phyloP scores from a whole-genome alignment of 2,329 filamentous ascomycete genomes.

The Grosmannia penicillata region DNA sequence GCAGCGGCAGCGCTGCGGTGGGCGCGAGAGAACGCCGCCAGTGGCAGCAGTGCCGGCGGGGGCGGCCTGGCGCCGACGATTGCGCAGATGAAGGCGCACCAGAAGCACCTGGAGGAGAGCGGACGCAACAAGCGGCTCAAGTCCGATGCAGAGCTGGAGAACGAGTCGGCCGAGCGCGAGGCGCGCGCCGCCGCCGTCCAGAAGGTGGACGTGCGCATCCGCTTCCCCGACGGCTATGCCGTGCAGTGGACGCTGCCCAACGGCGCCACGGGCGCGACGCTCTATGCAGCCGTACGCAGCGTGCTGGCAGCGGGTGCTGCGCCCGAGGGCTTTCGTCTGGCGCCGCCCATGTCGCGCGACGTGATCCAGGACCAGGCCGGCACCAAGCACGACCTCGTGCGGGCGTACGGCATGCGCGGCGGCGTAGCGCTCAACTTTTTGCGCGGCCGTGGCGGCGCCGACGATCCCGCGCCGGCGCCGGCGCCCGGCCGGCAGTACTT shows the following conservation, averaged over 20 bases:
- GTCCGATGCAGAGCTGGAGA: conserved; percentile 69
- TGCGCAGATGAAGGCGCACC: conserved; percentile 61
- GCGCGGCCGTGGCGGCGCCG: conserved; percentile 43
- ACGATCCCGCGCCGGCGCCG: conserved; percentile 28
- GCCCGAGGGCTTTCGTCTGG: conserved; percentile 56
- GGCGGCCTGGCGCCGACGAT: conserved; percentile 64
- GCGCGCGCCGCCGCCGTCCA: conserved; percentile 51
- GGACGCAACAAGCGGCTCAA: conserved; percentile 62
- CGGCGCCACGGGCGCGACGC: conserved; percentile 49
- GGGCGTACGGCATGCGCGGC: conserved; percentile 54
- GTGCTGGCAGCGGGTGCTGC: conserved; percentile 52
- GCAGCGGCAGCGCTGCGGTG: conserved; percentile 41
- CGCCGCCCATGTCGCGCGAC: conserved; percentile 41
- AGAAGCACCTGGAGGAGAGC: conserved; percentile 46
- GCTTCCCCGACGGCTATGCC: conserved; percentile 75
- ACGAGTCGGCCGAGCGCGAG: conserved; percentile 49
- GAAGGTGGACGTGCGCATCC: conserved; percentile 60
- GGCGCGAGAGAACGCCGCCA: conserved; percentile 24
- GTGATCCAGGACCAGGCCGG: conserved; percentile 31
- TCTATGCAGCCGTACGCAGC: conserved; percentile 61
- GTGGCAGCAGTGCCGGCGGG: conserved; percentile 38
- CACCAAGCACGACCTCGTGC: conserved; percentile 45
- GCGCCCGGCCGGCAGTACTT: conserved; percentile 43
- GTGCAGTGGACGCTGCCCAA: conserved; percentile 58
- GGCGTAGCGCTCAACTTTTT: conserved; percentile 61